These are phyloP conservation scores for Populus tremula DNA, from an alignment of 345 rosid genomes.

Conservation along the genomic window DNA sequence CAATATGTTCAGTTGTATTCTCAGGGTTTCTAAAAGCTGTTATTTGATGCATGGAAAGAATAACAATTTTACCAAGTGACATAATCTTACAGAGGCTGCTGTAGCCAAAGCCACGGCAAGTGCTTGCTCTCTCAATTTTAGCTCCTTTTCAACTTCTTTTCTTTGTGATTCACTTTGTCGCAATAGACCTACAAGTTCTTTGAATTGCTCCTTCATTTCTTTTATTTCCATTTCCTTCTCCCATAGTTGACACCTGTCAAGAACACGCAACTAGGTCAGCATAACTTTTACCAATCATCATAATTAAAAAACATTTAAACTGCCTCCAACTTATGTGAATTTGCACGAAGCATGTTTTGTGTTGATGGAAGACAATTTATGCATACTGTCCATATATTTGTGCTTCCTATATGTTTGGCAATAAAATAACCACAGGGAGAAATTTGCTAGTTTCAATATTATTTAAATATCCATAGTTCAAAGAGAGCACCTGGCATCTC, in stretches of 20 bases:
- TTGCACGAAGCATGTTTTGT: background rate
- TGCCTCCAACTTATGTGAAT: background rate
- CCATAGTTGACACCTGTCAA: constrained; percentile 80
- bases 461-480: constrained; percentile 1
- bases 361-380: background rate
- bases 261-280: constrained; percentile 9
- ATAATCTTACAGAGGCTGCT: constrained; percentile 53
- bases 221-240: constrained; percentile 86
- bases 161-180: constrained; percentile 73
- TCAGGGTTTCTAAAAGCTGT: constrained; percentile 1
- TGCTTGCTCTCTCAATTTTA: constrained; percentile 75
- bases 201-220: constrained; percentile 90
- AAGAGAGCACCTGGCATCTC: constrained; percentile 66
- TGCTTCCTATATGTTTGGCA: background rate
- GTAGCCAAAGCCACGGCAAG: constrained; percentile 59
- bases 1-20: background rate
- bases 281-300: background rate
- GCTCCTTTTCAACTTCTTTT: constrained; percentile 81
- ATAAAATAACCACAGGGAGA: background rate
- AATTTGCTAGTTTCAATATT: background rate
- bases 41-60: background rate
- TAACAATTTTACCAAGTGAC: background rate
- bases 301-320: background rate
- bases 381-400: constrained; percentile 1
- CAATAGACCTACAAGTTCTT: constrained; percentile 74